Evolutionary conservation across 345 rosid genomes (phyloP), one percentile per base, ranked within the genome.

Genomic region (Camelina hispida): DNA sequence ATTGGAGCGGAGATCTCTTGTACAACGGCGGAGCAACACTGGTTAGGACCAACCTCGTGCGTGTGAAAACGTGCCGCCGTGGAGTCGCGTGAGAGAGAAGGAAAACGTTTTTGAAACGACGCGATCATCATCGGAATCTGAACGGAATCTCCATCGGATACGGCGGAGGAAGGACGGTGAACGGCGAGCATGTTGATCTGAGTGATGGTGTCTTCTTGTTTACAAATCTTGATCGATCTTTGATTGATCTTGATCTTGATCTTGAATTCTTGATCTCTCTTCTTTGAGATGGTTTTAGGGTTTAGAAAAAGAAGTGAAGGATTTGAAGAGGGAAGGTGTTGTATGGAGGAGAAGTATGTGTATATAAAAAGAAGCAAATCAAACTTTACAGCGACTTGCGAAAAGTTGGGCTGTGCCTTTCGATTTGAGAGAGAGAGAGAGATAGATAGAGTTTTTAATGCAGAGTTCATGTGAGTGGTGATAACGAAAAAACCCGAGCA

Each of bases 21-120:
- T 10, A 88, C 68, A 1, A 85, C 82, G 62, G 84, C 89, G 60
- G 93, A 88, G 82, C 82, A 82, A 69, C 93, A 88, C 84, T 88
- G 93, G 81, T 84, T 80, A 6, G 87, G 83, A 1, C 79, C 84
- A 4, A 85, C 79, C 10, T 62, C 52, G 67, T 83, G 87, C 2
- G 80, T 74, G 66, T 88, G 93, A 81, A 83, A 63, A 55, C 79
- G 48, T 16, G 86, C 82, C 2, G 79, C 81, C n/a, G 79, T 43
- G 34, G 76, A 48, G 14, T 72, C 78, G 57, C 73, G 40, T 22
- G 83, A 55, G 22, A 83, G 66, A 16, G 86, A 78, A 61, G 86
- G 84, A 22, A 61, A 73, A 7, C 83, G 83, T 71, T 79, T 76
- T 52, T 83, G 81, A 64, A 78, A 75, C 14, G 73, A 75, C 1